These are phyloP conservation scores for Chloris gayana DNA, from an alignment of 176 grass and related monocot genomes.

Conservation along the genomic window DNA sequence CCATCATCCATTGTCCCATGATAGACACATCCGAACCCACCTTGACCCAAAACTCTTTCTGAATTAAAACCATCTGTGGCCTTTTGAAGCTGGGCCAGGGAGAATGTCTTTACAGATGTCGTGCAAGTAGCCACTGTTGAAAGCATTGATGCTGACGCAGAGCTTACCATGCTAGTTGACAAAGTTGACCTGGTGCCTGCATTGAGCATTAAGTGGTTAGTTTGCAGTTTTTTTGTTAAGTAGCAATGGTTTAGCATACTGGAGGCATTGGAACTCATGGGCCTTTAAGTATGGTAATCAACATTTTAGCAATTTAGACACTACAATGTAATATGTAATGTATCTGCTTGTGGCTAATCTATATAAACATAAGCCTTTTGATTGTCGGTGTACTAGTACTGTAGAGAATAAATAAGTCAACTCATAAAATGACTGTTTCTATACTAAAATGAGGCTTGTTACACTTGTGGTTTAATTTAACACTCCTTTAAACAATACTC, in stretches of 20 bases:
- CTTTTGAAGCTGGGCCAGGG: slow-evolving; percentile 71
- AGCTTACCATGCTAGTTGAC: slow-evolving; percentile 76
- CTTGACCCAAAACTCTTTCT: slow-evolving; percentile 75
- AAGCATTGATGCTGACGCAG: slow-evolving; percentile 60
- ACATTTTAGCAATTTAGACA: not conserved
- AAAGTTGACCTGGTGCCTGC: slow-evolving; percentile 64
- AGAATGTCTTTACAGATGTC: slow-evolving; percentile 77
- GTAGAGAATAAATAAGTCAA: not conserved
- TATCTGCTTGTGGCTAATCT: not conserved
- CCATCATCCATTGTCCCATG: slow-evolving; percentile 68
- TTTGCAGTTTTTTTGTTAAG: not conserved
- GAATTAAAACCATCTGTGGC: slow-evolving; percentile 86
- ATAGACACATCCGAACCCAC: slow-evolving; percentile 94
- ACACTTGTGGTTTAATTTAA: not conserved
- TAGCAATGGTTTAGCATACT: not conserved
- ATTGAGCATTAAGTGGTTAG: slow-evolving; percentile 40
- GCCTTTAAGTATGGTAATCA: not conserved
- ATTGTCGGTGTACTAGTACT: not conserved
- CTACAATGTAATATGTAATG: not conserved
- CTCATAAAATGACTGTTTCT: slow-evolving; percentile 12
- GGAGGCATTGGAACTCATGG: not conserved
- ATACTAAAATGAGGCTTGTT: not conserved
- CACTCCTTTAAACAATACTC: not conserved
- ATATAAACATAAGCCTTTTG: not conserved
- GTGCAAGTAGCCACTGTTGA: slow-evolving; percentile 72